Conservation (phyloP, 305 asterid species). For the Fraxinus nigra region DNA sequence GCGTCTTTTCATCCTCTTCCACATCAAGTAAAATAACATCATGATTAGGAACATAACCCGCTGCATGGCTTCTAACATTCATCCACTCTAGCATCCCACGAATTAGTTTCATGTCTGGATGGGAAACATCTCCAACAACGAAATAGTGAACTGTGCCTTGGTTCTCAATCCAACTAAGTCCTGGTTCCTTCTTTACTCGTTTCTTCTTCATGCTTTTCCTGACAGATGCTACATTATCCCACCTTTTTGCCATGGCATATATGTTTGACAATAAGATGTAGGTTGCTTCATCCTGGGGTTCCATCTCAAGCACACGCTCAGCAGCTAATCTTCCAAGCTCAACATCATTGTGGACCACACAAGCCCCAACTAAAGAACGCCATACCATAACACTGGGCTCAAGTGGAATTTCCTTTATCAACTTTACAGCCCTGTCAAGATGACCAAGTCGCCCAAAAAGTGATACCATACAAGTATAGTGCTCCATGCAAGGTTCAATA, state of each 20-base stretch:
- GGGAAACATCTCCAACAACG: conserved; percentile 73
- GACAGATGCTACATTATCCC: conserved; percentile 64
- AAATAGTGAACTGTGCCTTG: conserved; percentile 73
- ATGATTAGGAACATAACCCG: conserved; percentile 60
- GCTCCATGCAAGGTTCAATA: conserved; percentile 74
- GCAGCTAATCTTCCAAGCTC: conserved; percentile 77
- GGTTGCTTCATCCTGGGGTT: conserved; percentile 75
- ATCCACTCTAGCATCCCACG: conserved; percentile 84
- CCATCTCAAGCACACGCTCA: conserved; percentile 67
- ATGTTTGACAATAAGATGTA: conserved; percentile 73
- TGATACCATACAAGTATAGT: conserved; percentile 86
- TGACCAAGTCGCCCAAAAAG: conserved; percentile 78
- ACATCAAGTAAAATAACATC: conserved; percentile 71
- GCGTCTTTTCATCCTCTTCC: conserved; percentile 78
- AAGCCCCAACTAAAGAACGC: conserved; percentile 91
- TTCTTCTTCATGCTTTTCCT: conserved; percentile 72
- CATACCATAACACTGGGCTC: conserved; percentile 86
- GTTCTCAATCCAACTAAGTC: conserved; percentile 86
- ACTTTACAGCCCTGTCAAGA: conserved; percentile 61
- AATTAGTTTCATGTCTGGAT: conserved; percentile 64
- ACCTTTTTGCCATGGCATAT: conserved; percentile 68
- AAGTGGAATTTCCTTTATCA: conserved; percentile 59
- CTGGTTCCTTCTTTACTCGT: conserved; percentile 78
- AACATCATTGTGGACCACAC: conserved; percentile 59
- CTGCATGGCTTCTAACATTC: conserved; percentile 46